Percentiles rank a stretch among this genome's conserved stretches.
Conservation (phyloP, 768 basidiomycete genomes). For the Trametes punicea region DNA sequence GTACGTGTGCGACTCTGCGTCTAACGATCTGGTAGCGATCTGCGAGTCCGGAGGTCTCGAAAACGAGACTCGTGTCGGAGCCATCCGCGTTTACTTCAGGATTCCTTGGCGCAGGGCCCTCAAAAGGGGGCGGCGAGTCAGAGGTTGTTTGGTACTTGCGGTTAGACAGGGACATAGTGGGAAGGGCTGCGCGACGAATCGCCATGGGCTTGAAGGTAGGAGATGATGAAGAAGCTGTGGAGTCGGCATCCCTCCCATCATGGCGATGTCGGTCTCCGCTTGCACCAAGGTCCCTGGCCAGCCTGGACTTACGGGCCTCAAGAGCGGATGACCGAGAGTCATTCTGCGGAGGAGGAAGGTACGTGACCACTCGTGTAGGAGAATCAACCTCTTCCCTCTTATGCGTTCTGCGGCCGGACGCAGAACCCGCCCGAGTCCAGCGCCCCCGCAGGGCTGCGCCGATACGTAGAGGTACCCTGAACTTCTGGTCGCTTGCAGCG, state of each 20-base stretch:
- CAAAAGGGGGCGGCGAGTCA: too few species aligned
- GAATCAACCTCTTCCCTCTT: background rate
- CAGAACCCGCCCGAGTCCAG: background rate
- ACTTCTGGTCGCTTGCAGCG: background rate
- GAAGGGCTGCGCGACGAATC: background rate
- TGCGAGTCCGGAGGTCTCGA: conserved; percentile 3
- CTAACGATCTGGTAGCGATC: conserved; percentile 8
- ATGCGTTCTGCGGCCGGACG: too few species aligned
- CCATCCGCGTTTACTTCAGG: too few species aligned
- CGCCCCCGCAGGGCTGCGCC: background rate
- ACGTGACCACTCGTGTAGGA: background rate
- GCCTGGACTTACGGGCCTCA: too few species aligned
- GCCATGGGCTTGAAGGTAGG: conserved; percentile 3
- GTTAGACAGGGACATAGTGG: background rate
- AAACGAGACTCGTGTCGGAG: background rate
- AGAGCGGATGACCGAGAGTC: background rate
- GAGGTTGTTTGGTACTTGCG: too few species aligned
- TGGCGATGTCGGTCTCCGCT: background rate
- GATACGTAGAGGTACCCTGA: background rate
- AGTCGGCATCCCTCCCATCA: too few species aligned
- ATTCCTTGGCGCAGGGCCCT: too few species aligned
- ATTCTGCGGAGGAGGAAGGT: conserved; percentile 10
- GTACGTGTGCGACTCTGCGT: conserved; percentile 14
- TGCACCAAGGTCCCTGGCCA: too few species aligned
- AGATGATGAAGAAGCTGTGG: background rate